Conservation (phyloP, 495 filamentous ascomycete species). For the Aspergillus egyptiacus region DNA sequence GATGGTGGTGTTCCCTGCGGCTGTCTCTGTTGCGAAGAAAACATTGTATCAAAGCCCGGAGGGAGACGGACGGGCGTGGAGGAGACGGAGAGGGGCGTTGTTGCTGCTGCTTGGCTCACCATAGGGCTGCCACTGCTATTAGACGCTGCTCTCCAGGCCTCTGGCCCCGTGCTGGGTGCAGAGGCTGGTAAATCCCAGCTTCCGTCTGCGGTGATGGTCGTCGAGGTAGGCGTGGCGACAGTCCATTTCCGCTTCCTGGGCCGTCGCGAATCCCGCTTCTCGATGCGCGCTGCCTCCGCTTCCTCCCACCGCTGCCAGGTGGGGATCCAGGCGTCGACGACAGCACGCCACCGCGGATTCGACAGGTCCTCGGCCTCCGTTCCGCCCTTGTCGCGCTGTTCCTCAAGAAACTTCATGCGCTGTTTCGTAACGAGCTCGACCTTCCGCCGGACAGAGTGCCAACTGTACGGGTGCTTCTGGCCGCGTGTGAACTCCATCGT, state of each 20-base stretch:
- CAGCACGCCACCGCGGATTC: conserved; percentile 38
- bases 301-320: conserved; percentile 41
- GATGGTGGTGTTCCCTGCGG: neutral
- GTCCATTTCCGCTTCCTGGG: conserved; percentile 31
- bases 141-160: conserved; percentile 12
- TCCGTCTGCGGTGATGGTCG: neutral
- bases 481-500: conserved; percentile 36
- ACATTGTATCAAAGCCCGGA: conserved; percentile 38
- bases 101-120: conserved; percentile 3
- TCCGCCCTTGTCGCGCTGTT: conserved; percentile 27
- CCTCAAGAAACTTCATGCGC: conserved; percentile 38
- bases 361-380: conserved; percentile 27
- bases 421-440: conserved; percentile 43
- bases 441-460: conserved; percentile 44
- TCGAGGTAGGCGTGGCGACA: neutral
- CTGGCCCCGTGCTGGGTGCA: neutral
- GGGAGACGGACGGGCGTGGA: conserved; percentile 26
- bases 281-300: conserved; percentile 34
- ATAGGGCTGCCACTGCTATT: conserved; percentile 1
- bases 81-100: conserved; percentile 1
- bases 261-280: conserved; percentile 38
- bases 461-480: conserved; percentile 40
- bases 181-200: conserved; percentile 8
- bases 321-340: conserved; percentile 40
- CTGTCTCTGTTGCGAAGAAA: conserved; percentile 15